Conservation (phyloP, 2,329 filamentous ascomycete genomes). For the Phaeosphaeriaceae sp. region DNA sequence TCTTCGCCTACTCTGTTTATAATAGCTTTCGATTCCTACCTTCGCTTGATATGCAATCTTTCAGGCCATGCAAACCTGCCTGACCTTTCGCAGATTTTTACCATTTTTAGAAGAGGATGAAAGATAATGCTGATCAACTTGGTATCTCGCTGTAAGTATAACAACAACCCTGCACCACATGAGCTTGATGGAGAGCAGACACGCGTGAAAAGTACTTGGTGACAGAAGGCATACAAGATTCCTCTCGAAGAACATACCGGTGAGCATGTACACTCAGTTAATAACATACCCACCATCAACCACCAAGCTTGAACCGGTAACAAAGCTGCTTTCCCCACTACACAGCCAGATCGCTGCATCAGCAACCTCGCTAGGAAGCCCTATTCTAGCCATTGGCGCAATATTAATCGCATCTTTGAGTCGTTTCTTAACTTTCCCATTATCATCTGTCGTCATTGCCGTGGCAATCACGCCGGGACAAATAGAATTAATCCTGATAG, state of each 20-base stretch:
- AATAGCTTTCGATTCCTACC: too few relatives aligned
- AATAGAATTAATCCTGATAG: conserved; percentile 65
- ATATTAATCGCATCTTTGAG: conserved; percentile 49
- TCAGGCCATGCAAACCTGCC: too few relatives aligned
- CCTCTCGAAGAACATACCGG: too few relatives aligned
- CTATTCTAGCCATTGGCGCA: conserved; percentile 58
- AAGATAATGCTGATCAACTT: too few relatives aligned
- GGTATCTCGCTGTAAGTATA: too few relatives aligned
- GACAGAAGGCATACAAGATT: too few relatives aligned
- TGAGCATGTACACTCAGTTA: conserved; percentile 16
- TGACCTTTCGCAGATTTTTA: too few relatives aligned
- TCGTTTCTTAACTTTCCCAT: conserved; percentile 37
- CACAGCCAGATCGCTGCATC: conserved; percentile 61
- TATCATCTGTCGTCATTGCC: conserved; percentile 39
- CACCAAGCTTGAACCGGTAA: conserved; percentile 57
- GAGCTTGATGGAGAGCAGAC: too few relatives aligned
- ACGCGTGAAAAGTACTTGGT: too few relatives aligned
- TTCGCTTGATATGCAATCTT: too few relatives aligned
- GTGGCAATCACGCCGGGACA: conserved; percentile 60
- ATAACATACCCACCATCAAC: conserved; percentile 53
- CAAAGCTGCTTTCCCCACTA: conserved; percentile 60
- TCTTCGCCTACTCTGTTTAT: too few relatives aligned
- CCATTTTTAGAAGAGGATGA: too few relatives aligned
- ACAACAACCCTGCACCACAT: background rate
- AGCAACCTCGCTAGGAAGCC: conserved; percentile 59